Evolutionary conservation across 2,329 filamentous ascomycete species (phyloP), one percentile per base, ranked within the genome.

Genomic region (Phialocephala sp.): DNA sequence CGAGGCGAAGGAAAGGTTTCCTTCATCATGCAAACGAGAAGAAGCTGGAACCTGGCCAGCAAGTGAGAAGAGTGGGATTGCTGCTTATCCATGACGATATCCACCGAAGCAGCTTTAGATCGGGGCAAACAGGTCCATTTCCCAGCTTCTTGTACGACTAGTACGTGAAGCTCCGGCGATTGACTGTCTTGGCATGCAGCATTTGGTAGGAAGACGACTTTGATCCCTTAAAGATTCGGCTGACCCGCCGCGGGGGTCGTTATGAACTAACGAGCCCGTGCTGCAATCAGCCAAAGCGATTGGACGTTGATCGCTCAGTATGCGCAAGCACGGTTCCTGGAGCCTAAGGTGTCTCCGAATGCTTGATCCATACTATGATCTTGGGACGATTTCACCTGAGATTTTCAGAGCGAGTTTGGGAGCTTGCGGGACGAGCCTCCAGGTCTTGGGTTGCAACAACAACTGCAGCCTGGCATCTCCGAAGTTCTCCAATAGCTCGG

Each of bases 51-150:
- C 20, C 14, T 6, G 35, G 14, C n/a, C 22, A 52, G 27, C 58
- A 24, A 60, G 58, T 60, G 43, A 50, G 4, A n/a, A 35, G 58
- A 47, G 5, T 24, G 8, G 41, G 45, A 60, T 60, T 60, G 20
- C 58, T 12, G 27, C 24, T 47, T 36, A 43, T 18, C 22, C 6
- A 36, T 60, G 58, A 60, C 43, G 58, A 36, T 22, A 60, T 60
- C 27, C 14, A 18, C 37, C 37, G 32, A 20, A 22, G 43, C 27
- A 45, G 57, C 45, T 50, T 8, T n/a, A 54, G 14, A n/a, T n/a
- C n/a, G n/a, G n/a, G n/a, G n/a, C n/a, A n/a, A 54, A 35, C 2
- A 14, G 15, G 14, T 32, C 24, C 24, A 32, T 12, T 2, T 54
- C 12, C 45, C 50, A 50, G 58, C 58, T 35, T 50, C 43, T 45